These are phyloP conservation scores for Verticillium longisporum DNA, from an alignment of 2,329 filamentous ascomycete species.

Conservation along the genomic window DNA sequence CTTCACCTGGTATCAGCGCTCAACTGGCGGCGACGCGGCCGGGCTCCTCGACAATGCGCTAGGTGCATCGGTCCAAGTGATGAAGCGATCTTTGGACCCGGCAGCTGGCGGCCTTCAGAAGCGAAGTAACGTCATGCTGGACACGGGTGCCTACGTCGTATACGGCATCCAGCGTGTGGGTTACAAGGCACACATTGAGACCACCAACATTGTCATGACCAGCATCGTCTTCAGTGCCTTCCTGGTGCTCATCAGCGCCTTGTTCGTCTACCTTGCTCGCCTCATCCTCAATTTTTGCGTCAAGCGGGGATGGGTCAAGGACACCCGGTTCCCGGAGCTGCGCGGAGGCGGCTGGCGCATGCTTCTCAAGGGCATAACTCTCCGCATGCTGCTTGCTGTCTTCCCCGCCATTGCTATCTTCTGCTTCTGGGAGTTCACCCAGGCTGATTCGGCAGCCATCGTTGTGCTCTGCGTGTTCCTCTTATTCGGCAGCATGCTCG, in stretches of 20 bases:
- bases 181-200: slow-evolving; percentile 77
- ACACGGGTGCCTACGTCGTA: slow-evolving; percentile 54
- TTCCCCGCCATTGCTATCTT: slow-evolving; percentile 88
- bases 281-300: slow-evolving; percentile 69
- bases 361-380: slow-evolving; percentile 87
- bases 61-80: slow-evolving; percentile 74
- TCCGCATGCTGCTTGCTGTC: slow-evolving; percentile 82
- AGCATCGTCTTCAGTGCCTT: slow-evolving; percentile 77
- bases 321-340: slow-evolving; percentile 86
- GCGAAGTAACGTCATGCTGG: slow-evolving; percentile 38
- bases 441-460: slow-evolving; percentile 76
- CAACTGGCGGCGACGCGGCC: slow-evolving; percentile 80
- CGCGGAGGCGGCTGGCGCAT: slow-evolving; percentile 81
- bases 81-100: slow-evolving; percentile 41
- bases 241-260: too few species aligned
- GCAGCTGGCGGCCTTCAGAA: too few species aligned
- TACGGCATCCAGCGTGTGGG: slow-evolving; percentile 84
- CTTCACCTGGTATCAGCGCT: slow-evolving; percentile 91
- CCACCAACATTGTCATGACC: slow-evolving; percentile 90
- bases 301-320: slow-evolving; percentile 50
- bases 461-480: slow-evolving; percentile 77
- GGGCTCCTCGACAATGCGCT: slow-evolving; percentile 68
- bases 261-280: slow-evolving; percentile 63
- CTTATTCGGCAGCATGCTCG: slow-evolving; percentile 70
- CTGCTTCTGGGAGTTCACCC: slow-evolving; percentile 89